Evolutionary conservation across 2,329 filamentous ascomycete genomes (phyloP), one percentile per base, ranked within the genome.

Genomic region (Colletotrichum agaves): DNA sequence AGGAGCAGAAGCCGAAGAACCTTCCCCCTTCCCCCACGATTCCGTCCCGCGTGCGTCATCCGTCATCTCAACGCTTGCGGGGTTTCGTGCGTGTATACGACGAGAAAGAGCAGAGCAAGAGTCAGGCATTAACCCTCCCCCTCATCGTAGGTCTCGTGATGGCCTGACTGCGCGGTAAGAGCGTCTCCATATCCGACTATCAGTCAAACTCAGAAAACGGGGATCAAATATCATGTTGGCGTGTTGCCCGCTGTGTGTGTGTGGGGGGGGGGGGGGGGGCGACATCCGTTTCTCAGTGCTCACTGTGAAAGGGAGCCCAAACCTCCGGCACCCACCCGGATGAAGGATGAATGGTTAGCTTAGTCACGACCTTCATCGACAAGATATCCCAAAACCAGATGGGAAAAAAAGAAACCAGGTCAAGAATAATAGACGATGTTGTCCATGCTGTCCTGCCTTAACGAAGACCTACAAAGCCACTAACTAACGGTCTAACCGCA

Each of bases 191-290:
- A 33, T 23, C 15, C 46, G 43, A 47, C 17, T 27, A 59, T 59
- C 56, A 37, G 41, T 47, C 19, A 23, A 19, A 12, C 46, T 49
- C 46, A 27, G 21, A n/a, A 43, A 21, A 33, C 43, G 53, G 33
- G 33, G n/a, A 50, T 35, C 27, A 21, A 46, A 59, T 47, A 17
- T 53, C 61, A 46, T 21, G 61, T 49, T 59, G 61, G 53, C 53
- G 39, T 67, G 53, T 47, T 47, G 46, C 19, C 27, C 52, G 21
- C n/a, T n/a, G 53, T 57, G 50, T 27, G n/a, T n/a, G n/a, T 27
- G 23, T 4, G 4, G 23, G 23, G 5, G 5, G 5, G 23, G 58
- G 31, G 57, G 57, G n/a, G 12, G 23, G 21, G 27, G 6, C 15
- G 19, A 6, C 46, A 27, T 49, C 15, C 15, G 46, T 35, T 23